Conservation (phyloP, 495 filamentous ascomycete genomes). For the Annulohypoxylon moriforme region DNA sequence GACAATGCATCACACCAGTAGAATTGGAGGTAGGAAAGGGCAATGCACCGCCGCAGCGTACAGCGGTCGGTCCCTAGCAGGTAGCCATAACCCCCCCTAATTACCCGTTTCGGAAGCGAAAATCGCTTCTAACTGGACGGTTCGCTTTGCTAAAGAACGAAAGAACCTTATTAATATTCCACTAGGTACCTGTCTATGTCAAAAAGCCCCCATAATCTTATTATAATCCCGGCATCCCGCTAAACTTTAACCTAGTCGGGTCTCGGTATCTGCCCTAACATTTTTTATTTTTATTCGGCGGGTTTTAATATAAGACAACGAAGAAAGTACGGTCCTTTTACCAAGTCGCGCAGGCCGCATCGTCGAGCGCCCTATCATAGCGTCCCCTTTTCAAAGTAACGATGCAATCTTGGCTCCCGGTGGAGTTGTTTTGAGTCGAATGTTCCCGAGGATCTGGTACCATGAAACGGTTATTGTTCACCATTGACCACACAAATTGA, state of each 20-base stretch:
- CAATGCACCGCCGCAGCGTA: not conserved
- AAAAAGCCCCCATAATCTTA: conserved; percentile 8
- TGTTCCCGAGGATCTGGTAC: conserved; percentile 9
- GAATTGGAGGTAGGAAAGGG: not conserved
- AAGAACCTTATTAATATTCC: conserved; percentile 7
- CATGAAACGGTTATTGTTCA: not conserved
- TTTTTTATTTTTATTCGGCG: not conserved
- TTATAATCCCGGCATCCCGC: conserved; percentile 13
- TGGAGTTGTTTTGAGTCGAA: conserved; percentile 11
- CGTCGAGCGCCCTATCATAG: conserved; percentile 1
- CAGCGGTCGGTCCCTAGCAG: not conserved
- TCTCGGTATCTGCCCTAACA: not conserved
- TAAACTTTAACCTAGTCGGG: conserved; percentile 16
- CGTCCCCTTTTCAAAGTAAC: not conserved
- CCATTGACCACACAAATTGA: not conserved
- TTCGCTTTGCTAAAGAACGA: not conserved
- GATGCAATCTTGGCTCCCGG: conserved; percentile 5
- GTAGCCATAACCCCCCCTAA: conserved; percentile 21
- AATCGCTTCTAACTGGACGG: conserved; percentile 23
- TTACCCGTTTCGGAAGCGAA: conserved; percentile 32
- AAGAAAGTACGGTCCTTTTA: conserved; percentile 32
- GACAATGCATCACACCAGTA: conserved; percentile 32
- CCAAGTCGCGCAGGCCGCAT: not conserved
- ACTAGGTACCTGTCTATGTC: not conserved
- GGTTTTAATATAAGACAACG: conserved; percentile 15